Evolutionary conservation across 2,329 filamentous ascomycete species (phyloP).

Genomic region (Alternaria sp.): DNA sequence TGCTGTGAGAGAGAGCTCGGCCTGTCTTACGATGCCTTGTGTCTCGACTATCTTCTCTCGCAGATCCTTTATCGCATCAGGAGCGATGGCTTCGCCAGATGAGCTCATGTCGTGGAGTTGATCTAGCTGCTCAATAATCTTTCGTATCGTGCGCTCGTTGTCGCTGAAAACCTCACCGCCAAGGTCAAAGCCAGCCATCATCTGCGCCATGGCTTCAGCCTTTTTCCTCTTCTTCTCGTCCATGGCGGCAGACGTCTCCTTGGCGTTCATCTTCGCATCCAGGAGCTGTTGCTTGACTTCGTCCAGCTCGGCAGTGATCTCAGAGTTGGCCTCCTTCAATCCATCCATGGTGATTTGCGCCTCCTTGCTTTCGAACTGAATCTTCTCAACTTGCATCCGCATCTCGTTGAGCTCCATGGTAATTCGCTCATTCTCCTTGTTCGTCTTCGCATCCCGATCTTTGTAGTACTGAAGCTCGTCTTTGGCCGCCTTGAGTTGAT

Average conservation of each 20-base stretch:
- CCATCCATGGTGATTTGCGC: constrained; percentile 97
- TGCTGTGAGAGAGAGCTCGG: constrained; percentile 84
- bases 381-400: constrained; percentile 95
- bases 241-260: constrained; percentile 85
- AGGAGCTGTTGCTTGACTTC: constrained; percentile 96
- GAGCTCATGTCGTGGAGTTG: constrained; percentile 78
- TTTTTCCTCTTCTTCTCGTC: constrained; percentile 99
- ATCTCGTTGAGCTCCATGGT: constrained; percentile 88
- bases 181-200: constrained; percentile 99
- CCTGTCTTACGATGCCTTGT: constrained; percentile 90
- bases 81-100: constrained; percentile 78
- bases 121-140: constrained; percentile 85
- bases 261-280: constrained; percentile 95
- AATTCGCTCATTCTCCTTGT: constrained; percentile 89
- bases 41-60: constrained; percentile 83
- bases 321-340: constrained; percentile 92
- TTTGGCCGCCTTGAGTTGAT: constrained; percentile 80
- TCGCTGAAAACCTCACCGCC: constrained; percentile 92
- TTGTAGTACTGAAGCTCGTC: constrained; percentile 87
- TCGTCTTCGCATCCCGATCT: constrained; percentile 81
- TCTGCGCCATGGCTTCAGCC: constrained; percentile 99
- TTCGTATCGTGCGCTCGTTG: constrained; percentile 84
- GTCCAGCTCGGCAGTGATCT: constrained; percentile 90
- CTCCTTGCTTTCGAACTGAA: constrained; percentile 96
- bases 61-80: constrained; percentile 81